Percentiles rank a stretch among this genome's conserved stretches.
phyloP scores from a whole-genome alignment of 352 stramenopile species.

The Phytopythium cucurbitacearum region DNA sequence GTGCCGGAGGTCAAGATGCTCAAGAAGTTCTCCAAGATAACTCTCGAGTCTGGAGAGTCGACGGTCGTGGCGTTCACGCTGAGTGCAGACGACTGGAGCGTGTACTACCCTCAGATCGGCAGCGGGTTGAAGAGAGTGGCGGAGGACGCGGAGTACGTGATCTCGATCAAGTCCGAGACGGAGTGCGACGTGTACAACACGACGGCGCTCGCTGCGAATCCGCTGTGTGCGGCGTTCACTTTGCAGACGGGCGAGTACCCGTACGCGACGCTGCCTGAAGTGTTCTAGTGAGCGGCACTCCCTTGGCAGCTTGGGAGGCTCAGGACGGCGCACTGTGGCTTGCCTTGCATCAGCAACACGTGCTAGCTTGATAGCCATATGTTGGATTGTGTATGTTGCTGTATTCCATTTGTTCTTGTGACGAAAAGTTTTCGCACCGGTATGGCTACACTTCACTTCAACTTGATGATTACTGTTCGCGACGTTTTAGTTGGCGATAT shows the following conservation, averaged over 20 bases:
- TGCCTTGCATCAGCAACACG: too few relatives aligned
- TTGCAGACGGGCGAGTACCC: constrained; percentile 5
- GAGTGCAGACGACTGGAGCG: constrained; percentile 45
- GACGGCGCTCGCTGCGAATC: constrained; percentile 9
- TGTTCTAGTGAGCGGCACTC: too few relatives aligned
- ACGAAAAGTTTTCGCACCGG: too few relatives aligned
- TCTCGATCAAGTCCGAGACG: constrained; percentile 58
- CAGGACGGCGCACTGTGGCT: too few relatives aligned
- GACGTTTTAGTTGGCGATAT: too few relatives aligned
- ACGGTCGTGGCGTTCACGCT: constrained; percentile 34
- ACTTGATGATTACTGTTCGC: too few relatives aligned
- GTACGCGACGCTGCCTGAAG: not conserved
- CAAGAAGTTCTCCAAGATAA: constrained; percentile 77
- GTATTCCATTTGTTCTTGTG: too few relatives aligned
- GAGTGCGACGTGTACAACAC: constrained; percentile 66
- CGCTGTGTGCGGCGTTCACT: constrained; percentile 5
- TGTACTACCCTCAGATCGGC: constrained; percentile 54
- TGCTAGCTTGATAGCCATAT: too few relatives aligned
- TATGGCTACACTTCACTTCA: too few relatives aligned
- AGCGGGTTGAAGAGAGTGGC: constrained; percentile 44
- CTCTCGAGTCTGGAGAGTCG: constrained; percentile 32
- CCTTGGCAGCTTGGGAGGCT: too few relatives aligned
- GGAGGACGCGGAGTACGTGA: constrained; percentile 58
- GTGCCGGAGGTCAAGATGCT: constrained; percentile 78
- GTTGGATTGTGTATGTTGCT: too few relatives aligned